Conservation (phyloP, 73 alveolate species). For the Effrenium voratum region DNA sequence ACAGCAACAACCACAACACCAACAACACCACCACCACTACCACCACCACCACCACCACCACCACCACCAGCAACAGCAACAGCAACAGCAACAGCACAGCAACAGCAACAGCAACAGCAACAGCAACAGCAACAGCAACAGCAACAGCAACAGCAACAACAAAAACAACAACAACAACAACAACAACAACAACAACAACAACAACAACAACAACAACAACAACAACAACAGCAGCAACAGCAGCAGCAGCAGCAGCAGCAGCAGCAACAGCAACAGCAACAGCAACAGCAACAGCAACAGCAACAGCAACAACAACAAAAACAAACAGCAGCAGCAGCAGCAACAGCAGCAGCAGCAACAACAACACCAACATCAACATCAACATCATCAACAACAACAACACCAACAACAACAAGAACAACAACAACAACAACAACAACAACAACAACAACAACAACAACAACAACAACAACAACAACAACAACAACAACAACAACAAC, state of each 20-base stretch:
- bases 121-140: background rate
- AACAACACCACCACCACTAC: background rate
- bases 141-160: background rate
- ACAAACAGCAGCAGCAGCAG: background rate
- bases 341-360: background rate
- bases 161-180: background rate
- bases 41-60: background rate
- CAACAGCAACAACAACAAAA: background rate
- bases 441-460: no score
- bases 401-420: background rate
- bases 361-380: background rate
- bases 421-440: background rate
- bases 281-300: background rate
- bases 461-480: background rate
- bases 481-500: no score
- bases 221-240: background rate
- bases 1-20: no score
- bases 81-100: background rate
- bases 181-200: background rate
- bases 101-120: background rate
- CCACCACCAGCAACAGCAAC: background rate
- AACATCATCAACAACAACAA: background rate
- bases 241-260: background rate
- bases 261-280: background rate
- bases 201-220: background rate